A percentile compares a stretch with the other conserved stretches of the same genome.
These are phyloP conservation scores for Lasiodiplodia sp. DNA, from an alignment of 2,329 filamentous ascomycete genomes.

Conservation along the genomic window DNA sequence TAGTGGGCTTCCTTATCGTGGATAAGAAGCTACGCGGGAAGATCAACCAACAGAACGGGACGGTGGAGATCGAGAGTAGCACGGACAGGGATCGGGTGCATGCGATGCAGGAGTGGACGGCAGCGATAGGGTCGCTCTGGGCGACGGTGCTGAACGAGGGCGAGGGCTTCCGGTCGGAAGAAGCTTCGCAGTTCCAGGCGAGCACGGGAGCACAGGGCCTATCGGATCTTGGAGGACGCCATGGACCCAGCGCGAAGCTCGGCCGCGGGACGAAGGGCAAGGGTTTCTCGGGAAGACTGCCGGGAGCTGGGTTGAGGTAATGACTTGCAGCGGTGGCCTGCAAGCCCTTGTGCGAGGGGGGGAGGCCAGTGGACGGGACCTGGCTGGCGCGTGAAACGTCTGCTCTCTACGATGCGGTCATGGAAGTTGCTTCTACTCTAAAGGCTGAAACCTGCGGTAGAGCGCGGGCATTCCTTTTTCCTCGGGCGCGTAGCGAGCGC, in stretches of 20 bases:
- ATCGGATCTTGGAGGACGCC: slow-evolving; percentile 37
- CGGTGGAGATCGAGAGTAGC: slow-evolving; percentile 78
- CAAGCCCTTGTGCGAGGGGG: slow-evolving; percentile 35
- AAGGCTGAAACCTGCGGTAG: slow-evolving; percentile 31
- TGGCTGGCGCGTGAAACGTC: slow-evolving; percentile 20
- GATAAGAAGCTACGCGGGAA: slow-evolving; percentile 86
- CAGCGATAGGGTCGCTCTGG: slow-evolving; percentile 74
- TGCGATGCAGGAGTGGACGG: slow-evolving; percentile 76
- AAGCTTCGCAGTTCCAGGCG: slow-evolving; percentile 45
- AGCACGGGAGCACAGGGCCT: slow-evolving; percentile 32
- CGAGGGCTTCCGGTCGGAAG: slow-evolving; percentile 70
- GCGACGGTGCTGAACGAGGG: slow-evolving; percentile 76
- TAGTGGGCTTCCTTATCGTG: slow-evolving; percentile 91
- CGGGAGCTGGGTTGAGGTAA: slow-evolving; percentile 47
- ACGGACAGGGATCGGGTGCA: slow-evolving; percentile 77
- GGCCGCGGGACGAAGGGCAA: slow-evolving; percentile 47
- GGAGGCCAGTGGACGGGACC: slow-evolving; percentile 26
- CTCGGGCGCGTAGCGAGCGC: slow-evolving; percentile 23
- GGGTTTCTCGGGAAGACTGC: slow-evolving; percentile 45
- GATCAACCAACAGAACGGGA: slow-evolving; percentile 88
- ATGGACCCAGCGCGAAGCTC: slow-evolving; percentile 41
- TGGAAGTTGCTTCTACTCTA: slow-evolving; percentile 26
- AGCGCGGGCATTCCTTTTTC: slow-evolving; percentile 28
- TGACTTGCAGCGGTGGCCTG: slow-evolving; percentile 47
- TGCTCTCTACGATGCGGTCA: slow-evolving; percentile 24